These are phyloP conservation scores for Calamus simplicifolius DNA, from an alignment of 176 grass and related monocot species.

Conservation along the genomic window DNA sequence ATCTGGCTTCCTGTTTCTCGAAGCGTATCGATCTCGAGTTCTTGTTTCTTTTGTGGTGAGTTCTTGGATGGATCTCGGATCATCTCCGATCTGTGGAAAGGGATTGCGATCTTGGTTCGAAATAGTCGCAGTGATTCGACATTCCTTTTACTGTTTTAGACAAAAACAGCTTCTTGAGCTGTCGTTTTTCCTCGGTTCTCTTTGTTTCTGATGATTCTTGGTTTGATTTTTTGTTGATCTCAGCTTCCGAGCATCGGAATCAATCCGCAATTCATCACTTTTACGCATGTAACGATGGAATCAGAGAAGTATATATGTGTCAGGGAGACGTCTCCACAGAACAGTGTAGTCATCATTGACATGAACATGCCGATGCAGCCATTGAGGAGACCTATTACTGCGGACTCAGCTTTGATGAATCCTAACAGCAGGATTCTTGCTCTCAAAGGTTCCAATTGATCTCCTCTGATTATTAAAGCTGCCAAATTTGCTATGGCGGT, in stretches of 20 bases:
- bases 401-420: slow-evolving; percentile 96
- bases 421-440: slow-evolving; percentile 91
- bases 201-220: too few species aligned
- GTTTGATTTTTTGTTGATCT: not conserved
- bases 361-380: slow-evolving; percentile 96
- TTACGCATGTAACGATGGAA: slow-evolving; percentile 99
- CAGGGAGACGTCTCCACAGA: slow-evolving; percentile 93
- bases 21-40: too few species aligned
- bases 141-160: too few species aligned
- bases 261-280: slow-evolving; percentile 94
- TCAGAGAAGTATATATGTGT: slow-evolving; percentile 98
- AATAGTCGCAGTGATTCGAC: too few species aligned
- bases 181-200: not conserved
- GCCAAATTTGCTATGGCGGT: too few species aligned
- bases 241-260: slow-evolving; percentile 94
- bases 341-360: slow-evolving; percentile 95
- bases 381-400: slow-evolving; percentile 87
- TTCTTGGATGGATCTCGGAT: too few species aligned
- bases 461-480: too few species aligned
- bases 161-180: not conserved
- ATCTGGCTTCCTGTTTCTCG: too few species aligned
- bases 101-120: too few species aligned
- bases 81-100: too few species aligned
- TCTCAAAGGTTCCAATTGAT: slow-evolving; percentile 57
- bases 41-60: too few species aligned